Base-by-base conservation (phyloP, 1,284 basidiomycete species). In the Ustilago trichophora region DNA sequence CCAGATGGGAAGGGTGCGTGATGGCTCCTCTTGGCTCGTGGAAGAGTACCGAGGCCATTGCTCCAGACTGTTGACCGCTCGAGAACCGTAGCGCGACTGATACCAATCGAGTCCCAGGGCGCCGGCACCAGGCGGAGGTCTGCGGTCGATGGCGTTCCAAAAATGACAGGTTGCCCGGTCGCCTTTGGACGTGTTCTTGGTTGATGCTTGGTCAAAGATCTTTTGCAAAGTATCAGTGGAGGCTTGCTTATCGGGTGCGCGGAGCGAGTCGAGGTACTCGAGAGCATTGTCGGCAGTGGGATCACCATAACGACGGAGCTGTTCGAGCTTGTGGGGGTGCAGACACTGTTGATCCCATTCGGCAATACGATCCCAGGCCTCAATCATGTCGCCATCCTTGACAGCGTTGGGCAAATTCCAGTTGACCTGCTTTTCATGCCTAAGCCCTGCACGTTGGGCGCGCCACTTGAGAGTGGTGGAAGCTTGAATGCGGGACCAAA, bases 41-140 rank as follows among this genome's bases (percentile, higher is more conserved):
- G 22, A 75, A 55, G 29, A 80, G 53, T 15, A 83, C 45, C 40
- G 82, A 78, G 26, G 80, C 73, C 56, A 67, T 8, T 31, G 25
- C 15, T 37, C 7, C 6, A 60, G 31, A 19, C 11, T 19, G n/a
- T 27, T 8, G 12, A 43, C 13, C 5, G 35, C 45, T 10, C 35
- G 25, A 26, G 22, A 8, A 2, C 41, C 32, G 12, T 53, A 48
- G 15, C 44, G 8, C 77, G 82, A 35, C 69, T 64, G 31, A 41
- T 73, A 45, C 75, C 66, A 34, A 60, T 74, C 15, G 63, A 57
- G 25, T 37, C 51, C 7, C 36, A 58, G 54, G 80, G 82, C 24
- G 76, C 68, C 26, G 65, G 58, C 21, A 73, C 65, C 27, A 79
- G 56, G 53, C 8, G 68, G 62, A 26, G 62, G 63, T 27, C 63